Evolutionary conservation across 192 early-diverging fungal species (phyloP), one percentile per base, ranked within the genome.

Genomic region (Linderina pennispora): DNA sequence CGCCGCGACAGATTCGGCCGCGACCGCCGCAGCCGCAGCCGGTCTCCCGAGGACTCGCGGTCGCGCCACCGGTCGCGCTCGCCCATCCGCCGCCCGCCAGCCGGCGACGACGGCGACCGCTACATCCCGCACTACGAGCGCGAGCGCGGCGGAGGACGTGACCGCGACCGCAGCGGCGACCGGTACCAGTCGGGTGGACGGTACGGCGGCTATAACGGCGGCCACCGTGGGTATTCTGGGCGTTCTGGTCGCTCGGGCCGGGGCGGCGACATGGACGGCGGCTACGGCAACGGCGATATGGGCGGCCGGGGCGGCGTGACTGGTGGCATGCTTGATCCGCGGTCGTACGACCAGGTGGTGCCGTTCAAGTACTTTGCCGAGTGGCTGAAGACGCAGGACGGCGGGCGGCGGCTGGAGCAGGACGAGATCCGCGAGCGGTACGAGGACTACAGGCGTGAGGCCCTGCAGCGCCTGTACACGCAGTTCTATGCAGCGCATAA

Each of bases 81-180:
- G 50, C 70, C 70, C 2, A 13, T n/a, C 5, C 58, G 74, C 15
- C 55, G 64, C 25, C 23, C 44, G 17, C 26, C 56, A 4, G 65
- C 63, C 15, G 23, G 38, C 1, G 78, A 80, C 15, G 81, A 84
- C 1, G 77, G 81, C 20, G 89, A 92, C 42, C 80, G 77, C 33
- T 92, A 91, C 55, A 79, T 89, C 43, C 89, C 89, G n/a, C 85
- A 90, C 40, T 92, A 91, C 49, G 85, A 85, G 9, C 79, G 87
- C 25, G 88, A 92, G 25, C 51, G 65, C 17, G 61, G 45, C 31
- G 71, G 72, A 10, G 50, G 55, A 18, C n/a, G n/a, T n/a, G n/a
- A n/a, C n/a, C n/a, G n/a, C n/a, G n/a, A n/a, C n/a, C n/a, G n/a
- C n/a, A 54, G 58, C 44, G 45, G 55, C 36, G 52, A 52, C 20